Percentiles rank a stretch among this genome's conserved stretches.
phyloP scores from a whole-genome alignment of 2,329 filamentous ascomycete species.

The Lecanicillium sp. region DNA sequence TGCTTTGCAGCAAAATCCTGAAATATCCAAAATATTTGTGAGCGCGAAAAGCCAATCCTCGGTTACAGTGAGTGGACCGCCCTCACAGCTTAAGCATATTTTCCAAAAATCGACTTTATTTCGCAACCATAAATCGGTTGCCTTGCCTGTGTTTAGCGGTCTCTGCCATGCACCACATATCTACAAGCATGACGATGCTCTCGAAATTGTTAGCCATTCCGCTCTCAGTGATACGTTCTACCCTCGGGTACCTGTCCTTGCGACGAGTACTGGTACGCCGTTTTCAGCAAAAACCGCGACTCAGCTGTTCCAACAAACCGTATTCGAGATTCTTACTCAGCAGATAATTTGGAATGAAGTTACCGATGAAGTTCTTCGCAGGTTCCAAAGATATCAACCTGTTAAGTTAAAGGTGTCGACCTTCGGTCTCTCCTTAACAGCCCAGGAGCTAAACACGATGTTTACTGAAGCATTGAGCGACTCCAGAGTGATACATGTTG shows the following conservation, averaged over 20 bases:
- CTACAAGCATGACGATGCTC: conserved; percentile 27
- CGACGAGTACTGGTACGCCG: conserved; percentile 15
- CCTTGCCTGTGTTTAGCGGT: conserved; percentile 31
- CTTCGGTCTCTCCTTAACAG: conserved; percentile 6
- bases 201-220: conserved; percentile 20
- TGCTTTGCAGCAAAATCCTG: conserved; percentile 20
- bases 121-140: conserved; percentile 24
- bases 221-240: background rate
- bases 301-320: conserved; percentile 12
- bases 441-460: conserved; percentile 4
- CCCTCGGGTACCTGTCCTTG: conserved; percentile 6
- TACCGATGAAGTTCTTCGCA: conserved; percentile 8
- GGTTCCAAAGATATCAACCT: background rate
- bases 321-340: conserved; percentile 15
- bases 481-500: background rate
- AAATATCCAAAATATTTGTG: conserved; percentile 33
- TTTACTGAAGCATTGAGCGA: background rate
- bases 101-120: conserved; percentile 20
- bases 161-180: conserved; percentile 37
- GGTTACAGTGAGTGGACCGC: conserved; percentile 34
- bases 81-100: conserved; percentile 21
- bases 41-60: conserved; percentile 28
- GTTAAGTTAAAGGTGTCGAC: background rate
- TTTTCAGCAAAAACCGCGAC: conserved; percentile 10
- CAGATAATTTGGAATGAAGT: conserved; percentile 15